Base-by-base conservation (phyloP, 495 filamentous ascomycete genomes). In the Penicillium cinerascens region DNA sequence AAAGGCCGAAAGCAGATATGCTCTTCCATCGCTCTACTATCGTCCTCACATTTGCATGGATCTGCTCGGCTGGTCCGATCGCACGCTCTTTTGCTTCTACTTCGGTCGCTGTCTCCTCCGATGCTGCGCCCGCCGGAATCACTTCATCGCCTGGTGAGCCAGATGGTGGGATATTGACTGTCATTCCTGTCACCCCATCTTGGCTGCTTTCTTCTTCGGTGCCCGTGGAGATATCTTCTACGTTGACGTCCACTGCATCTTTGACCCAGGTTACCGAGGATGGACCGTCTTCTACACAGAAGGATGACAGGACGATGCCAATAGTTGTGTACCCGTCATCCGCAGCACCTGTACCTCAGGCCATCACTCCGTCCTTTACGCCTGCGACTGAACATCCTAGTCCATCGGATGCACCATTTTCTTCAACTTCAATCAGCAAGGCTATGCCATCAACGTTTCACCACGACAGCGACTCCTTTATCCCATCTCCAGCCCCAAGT, bases 11-110 rank as follows among this genome's bases (percentile, higher is more conserved):
- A 38, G 29, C 29, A 47, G 60, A 38, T 16, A 74, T 74, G 71
- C 41, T 57, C 39, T 29, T 68, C 38, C 16, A 42, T 26, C 52
- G 46, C 22, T 44, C 54, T 29, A 11, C 55, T 44, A 37, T 58
- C 4, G 35, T 70, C 11, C 47, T 56, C 21, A 39, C 61, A 35
- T 41, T 66, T n/a, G 49, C 51, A 1, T 56, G 56, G 22, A 42
- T 42, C 25, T 70, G 60, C 40, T 69, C 63, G 64, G 72, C 72
- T 52, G 70, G 72, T 50, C 72, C 69, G 59, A 72, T 75, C 47
- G 49, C 58, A 56, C 64, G 50, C 44, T 51, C 50, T 39, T 51
- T 56, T 29, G 41, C 40, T 42, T 25, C 44, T 1, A 33, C 29
- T 33, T 10, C 29, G 11, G 11, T 11, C 8, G 8, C 29, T n/a